Percentiles rank a stretch among this genome's conserved stretches.
Conservation (phyloP, 2,329 filamentous ascomycete species). For the Arthrobotrys conoides region DNA sequence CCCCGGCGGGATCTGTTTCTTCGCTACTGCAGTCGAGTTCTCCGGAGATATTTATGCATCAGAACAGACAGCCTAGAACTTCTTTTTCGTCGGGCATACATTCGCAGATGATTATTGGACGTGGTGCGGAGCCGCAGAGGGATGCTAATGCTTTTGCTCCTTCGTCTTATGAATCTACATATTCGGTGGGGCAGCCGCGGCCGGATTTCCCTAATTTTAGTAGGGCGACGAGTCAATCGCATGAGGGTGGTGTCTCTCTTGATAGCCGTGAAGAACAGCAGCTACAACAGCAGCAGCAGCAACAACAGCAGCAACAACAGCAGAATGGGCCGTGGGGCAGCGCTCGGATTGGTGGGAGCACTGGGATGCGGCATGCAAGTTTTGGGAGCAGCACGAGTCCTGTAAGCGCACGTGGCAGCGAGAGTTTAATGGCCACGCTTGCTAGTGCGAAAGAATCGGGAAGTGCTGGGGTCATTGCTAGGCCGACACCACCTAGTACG, state of each 20-base stretch:
- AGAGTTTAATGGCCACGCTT: conserved; percentile 57
- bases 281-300: conserved; percentile 1
- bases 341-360: conserved; percentile 58
- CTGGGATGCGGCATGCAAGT: conserved; percentile 58
- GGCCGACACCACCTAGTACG: conserved; percentile 59
- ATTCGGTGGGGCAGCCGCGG: conserved; percentile 56
- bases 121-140: conserved; percentile 35
- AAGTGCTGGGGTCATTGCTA: conserved; percentile 58
- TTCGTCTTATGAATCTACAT: conserved; percentile 55
- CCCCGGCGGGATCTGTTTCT: conserved; percentile 59
- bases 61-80: conserved; percentile 50
- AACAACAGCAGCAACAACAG: conserved; percentile 10
- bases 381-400: conserved; percentile 60
- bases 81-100: conserved; percentile 55
- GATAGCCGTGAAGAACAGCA: conserved; percentile 48
- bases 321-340: conserved; percentile 55
- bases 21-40: conserved; percentile 59
- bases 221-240: conserved; percentile 51
- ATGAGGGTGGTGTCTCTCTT: conserved; percentile 58
- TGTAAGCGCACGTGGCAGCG: conserved; percentile 57
- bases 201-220: conserved; percentile 53
- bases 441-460: conserved; percentile 54
- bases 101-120: conserved; percentile 32
- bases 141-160: conserved; percentile 59
- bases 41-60: conserved; percentile 60